Conservation (phyloP, 768 basidiomycete species). For the Strobilomyces dryophilus region DNA sequence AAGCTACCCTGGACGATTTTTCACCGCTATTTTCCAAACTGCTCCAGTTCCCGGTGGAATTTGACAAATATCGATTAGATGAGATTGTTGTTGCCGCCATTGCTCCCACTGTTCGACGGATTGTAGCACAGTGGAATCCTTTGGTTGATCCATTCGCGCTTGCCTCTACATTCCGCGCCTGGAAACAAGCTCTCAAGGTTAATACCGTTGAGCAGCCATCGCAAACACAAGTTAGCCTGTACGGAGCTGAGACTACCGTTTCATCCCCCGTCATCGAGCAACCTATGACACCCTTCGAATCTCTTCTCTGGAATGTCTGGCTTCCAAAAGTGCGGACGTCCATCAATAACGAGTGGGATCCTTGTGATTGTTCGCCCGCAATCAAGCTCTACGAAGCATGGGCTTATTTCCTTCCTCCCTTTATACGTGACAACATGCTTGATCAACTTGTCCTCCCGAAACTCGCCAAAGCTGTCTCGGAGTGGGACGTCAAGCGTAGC, state of each 20-base stretch:
- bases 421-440: slow-evolving; percentile 91
- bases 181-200: slow-evolving; percentile 67
- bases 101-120: slow-evolving; percentile 69
- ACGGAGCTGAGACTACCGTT: slow-evolving; percentile 42
- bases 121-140: slow-evolving; percentile 79
- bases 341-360: slow-evolving; percentile 94
- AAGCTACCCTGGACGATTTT: slow-evolving; percentile 71
- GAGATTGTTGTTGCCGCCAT: slow-evolving; percentile 94
- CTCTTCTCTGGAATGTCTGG: slow-evolving; percentile 92
- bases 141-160: slow-evolving; percentile 69
- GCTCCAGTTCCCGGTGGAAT: slow-evolving; percentile 70
- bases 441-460: slow-evolving; percentile 96
- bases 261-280: slow-evolving; percentile 38
- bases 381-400: slow-evolving; percentile 85
- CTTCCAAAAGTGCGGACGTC: slow-evolving; percentile 89
- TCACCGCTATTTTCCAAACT: slow-evolving; percentile 69
- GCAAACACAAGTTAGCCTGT: slow-evolving; percentile 49
- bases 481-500: slow-evolving; percentile 71
- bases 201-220: slow-evolving; percentile 41
- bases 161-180: slow-evolving; percentile 60
- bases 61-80: slow-evolving; percentile 74
- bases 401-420: slow-evolving; percentile 82
- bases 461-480: slow-evolving; percentile 74
- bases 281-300: slow-evolving; percentile 94
- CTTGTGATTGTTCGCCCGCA: slow-evolving; percentile 66